These are phyloP conservation scores for Pyrenophora graminea DNA, from an alignment of 2,329 filamentous ascomycete species.

Conservation along the genomic window DNA sequence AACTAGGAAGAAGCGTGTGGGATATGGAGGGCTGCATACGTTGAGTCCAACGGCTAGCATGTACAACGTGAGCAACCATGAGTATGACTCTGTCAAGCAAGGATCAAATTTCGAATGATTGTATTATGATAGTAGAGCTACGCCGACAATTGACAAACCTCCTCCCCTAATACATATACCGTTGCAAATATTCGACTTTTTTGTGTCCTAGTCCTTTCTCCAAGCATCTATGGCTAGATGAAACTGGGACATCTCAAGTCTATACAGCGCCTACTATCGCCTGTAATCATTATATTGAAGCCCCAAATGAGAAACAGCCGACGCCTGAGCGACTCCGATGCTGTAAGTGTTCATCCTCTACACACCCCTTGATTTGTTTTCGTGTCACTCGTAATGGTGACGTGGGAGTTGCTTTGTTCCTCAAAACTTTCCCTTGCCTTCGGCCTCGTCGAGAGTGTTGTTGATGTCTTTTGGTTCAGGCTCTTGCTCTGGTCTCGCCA, in stretches of 20 bases:
- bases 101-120: background rate
- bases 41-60: background rate
- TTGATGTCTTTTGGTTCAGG: constrained; percentile 35
- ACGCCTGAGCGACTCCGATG: no score
- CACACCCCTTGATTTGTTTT: no score
- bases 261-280: background rate
- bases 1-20: constrained; percentile 21
- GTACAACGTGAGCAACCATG: background rate
- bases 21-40: constrained; percentile 26
- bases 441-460: constrained; percentile 25
- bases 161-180: background rate
- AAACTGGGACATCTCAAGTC: background rate
- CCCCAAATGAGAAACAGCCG: no score
- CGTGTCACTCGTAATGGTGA: no score
- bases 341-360: no score
- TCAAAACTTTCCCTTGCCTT: constrained; percentile 6
- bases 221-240: background rate
- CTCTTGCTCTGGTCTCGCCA: constrained; percentile 24
- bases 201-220: background rate
- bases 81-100: background rate
- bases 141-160: background rate
- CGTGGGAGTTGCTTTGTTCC: no score
- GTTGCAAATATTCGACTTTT: background rate
- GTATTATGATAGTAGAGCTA: background rate
- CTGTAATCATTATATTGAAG: background rate